Base-by-base conservation (phyloP, 73 alveolate genomes). In the Effrenium voratum region DNA sequence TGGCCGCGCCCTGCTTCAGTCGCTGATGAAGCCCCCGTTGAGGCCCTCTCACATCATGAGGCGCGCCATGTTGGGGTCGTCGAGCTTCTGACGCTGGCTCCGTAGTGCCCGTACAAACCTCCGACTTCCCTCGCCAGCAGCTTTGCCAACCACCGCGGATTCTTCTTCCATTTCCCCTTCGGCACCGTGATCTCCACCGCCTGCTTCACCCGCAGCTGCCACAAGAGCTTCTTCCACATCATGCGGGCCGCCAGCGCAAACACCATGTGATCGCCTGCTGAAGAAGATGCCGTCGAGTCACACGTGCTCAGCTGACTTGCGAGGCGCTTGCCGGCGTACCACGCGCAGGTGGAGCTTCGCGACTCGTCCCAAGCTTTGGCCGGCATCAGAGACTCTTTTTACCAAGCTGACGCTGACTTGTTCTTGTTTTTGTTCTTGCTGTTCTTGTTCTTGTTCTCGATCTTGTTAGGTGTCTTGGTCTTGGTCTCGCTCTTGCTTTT, bases 201-300 rank as follows among this genome's bases (percentile, higher is more conserved):
- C 49, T 34, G n/a, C 75, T 81, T 81, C 92, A 81, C 92, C 34
- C 92, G n/a, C 75, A 81, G 1, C 75, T 81, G 92, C n/a, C 92
- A 81, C 16, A 49, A 47, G n/a, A 32, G 49, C 49, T 70, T 81
- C 92, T 24, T n/a, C n/a, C n/a, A n/a, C n/a, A n/a, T 49, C 92
- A 81, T n/a, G n/a, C 92, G 24, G 19, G 70, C 10, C 13, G 26
- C n/a, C 50, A n/a, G 8, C 38, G 46, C 38, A 32, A 3, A 2
- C 38, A 49, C 41, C 63, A 84, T 3, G 79, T 50, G n/a, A n/a
- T n/a, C n/a, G n/a, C n/a, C n/a, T n/a, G n/a, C n/a, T n/a, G n/a
- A n/a, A n/a, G n/a, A n/a, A n/a, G n/a, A n/a, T n/a, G n/a, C n/a
- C n/a, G n/a, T n/a, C n/a, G n/a, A n/a, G n/a, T n/a, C n/a, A n/a